Conservation (phyloP, 2,329 filamentous ascomycete species). For the Monosporascus sp. region DNA sequence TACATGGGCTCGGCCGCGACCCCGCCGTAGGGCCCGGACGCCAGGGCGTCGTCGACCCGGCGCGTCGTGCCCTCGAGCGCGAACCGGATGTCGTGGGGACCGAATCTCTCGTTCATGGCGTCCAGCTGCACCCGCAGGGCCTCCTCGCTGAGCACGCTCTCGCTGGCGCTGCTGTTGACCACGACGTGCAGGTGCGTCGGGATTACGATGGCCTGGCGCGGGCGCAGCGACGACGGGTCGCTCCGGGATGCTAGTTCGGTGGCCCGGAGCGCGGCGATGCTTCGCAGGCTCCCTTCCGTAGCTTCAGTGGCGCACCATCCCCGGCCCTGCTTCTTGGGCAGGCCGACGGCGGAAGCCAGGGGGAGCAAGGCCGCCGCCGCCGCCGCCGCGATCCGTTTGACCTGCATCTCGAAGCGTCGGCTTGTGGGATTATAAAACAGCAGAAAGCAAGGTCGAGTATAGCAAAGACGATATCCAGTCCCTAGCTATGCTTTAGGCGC, state of each 20-base stretch:
- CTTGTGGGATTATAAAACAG: too few relatives aligned
- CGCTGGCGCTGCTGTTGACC: not conserved
- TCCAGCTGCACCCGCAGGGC: not conserved
- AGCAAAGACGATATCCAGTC: not conserved
- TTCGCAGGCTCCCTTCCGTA: not conserved
- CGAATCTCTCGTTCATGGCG: not conserved
- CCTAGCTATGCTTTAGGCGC: not conserved
- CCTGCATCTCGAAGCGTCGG: not conserved
- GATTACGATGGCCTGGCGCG: not conserved
- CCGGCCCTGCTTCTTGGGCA: not conserved
- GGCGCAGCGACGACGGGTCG: not conserved
- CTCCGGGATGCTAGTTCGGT: not conserved
- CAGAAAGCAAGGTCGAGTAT: not conserved
- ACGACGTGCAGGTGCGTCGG: conserved; percentile 3
- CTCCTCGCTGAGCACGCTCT: not conserved
- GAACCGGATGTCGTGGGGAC: conserved; percentile 1
- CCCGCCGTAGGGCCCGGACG: not conserved
- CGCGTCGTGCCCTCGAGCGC: not conserved
- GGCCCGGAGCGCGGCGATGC: not conserved
- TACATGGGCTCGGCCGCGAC: not conserved
- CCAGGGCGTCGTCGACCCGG: conserved; percentile 1
- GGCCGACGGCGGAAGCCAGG: not conserved
- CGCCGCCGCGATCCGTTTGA: not conserved
- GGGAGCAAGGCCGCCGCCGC: not conserved
- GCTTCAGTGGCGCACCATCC: not conserved